phyloP scores from a whole-genome alignment of 108 stramenopile species.

The Heterococcus sp. region DNA sequence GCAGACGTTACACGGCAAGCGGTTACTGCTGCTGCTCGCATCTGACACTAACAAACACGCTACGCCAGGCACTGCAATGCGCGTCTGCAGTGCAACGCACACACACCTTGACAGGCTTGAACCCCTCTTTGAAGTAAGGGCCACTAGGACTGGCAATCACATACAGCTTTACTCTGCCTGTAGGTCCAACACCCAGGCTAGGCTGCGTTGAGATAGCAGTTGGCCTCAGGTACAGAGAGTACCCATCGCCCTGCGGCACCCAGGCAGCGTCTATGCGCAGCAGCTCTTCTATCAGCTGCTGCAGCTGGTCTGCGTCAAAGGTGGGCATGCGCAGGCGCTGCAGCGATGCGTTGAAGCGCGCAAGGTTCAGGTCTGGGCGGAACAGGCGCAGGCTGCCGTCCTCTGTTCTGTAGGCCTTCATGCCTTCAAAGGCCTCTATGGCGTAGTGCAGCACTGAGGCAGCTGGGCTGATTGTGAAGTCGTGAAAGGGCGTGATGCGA shows the following conservation, averaged over 20 bases:
- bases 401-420: conserved; percentile 56
- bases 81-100: too few species aligned
- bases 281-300: conserved; percentile 64
- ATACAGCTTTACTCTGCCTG: conserved; percentile 32
- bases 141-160: conserved; percentile 49
- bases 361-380: conserved; percentile 85
- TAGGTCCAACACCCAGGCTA: conserved; percentile 36
- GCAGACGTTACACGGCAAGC: too few species aligned
- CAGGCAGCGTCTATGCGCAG: conserved; percentile 67
- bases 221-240: conserved; percentile 91
- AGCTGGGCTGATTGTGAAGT: conserved; percentile 78
- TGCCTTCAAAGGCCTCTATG: conserved; percentile 85
- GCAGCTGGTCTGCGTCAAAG: conserved; percentile 62
- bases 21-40: too few species aligned
- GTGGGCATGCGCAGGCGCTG: conserved; percentile 70
- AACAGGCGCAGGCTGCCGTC: conserved; percentile 71
- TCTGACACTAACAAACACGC: too few species aligned
- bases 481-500: conserved; percentile 70
- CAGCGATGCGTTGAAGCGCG: conserved; percentile 72
- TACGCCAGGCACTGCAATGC: too few species aligned
- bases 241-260: conserved; percentile 90
- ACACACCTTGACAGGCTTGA: conserved; percentile 79
- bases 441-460: conserved; percentile 83
- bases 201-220: conserved; percentile 78
- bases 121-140: conserved; percentile 69